Evolutionary conservation across 495 filamentous ascomycete genomes (phyloP).

Genomic region (Delitschia confertaspora): DNA sequence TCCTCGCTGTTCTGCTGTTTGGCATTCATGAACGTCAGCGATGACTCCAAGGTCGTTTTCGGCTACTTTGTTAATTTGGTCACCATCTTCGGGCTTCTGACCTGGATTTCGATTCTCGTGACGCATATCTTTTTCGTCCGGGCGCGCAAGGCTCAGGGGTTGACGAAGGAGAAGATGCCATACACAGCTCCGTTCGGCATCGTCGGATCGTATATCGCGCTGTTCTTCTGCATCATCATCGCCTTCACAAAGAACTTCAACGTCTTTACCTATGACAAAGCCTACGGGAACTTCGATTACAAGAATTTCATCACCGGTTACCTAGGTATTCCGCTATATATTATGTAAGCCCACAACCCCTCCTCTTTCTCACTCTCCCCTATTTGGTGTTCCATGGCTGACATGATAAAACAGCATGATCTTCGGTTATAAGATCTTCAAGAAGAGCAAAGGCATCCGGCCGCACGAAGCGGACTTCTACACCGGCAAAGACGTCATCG

Average conservation of each 20-base stretch:
- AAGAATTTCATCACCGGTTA: slow-evolving; percentile 76
- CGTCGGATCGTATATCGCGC: slow-evolving; percentile 56
- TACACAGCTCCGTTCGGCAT: slow-evolving; percentile 66
- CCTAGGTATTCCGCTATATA: slow-evolving; percentile 70
- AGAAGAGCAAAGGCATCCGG: slow-evolving; percentile 43
- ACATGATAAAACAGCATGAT: slow-evolving; percentile 41
- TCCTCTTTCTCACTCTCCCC: background rate
- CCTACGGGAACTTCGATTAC: slow-evolving; percentile 50
- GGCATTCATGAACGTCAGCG: slow-evolving; percentile 70
- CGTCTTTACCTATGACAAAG: slow-evolving; percentile 49
- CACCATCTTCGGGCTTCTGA: slow-evolving; percentile 47
- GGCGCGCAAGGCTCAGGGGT: slow-evolving; percentile 61
- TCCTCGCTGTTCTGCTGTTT: slow-evolving; percentile 56
- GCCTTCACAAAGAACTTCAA: slow-evolving; percentile 69
- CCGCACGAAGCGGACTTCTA: slow-evolving; percentile 59
- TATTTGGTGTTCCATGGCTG: background rate
- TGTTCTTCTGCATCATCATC: slow-evolving; percentile 61
- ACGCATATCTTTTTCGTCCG: slow-evolving; percentile 73
- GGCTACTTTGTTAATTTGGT: slow-evolving; percentile 68
- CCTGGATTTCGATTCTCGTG: slow-evolving; percentile 77
- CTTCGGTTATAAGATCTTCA: slow-evolving; percentile 58
- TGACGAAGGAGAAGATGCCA: slow-evolving; percentile 55
- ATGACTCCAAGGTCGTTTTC: slow-evolving; percentile 61
- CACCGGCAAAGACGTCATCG: slow-evolving; percentile 63
- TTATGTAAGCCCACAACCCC: slow-evolving; percentile 44